Base-by-base conservation (phyloP, 2,329 filamentous ascomycete species). In the Diaporthe sp. region DNA sequence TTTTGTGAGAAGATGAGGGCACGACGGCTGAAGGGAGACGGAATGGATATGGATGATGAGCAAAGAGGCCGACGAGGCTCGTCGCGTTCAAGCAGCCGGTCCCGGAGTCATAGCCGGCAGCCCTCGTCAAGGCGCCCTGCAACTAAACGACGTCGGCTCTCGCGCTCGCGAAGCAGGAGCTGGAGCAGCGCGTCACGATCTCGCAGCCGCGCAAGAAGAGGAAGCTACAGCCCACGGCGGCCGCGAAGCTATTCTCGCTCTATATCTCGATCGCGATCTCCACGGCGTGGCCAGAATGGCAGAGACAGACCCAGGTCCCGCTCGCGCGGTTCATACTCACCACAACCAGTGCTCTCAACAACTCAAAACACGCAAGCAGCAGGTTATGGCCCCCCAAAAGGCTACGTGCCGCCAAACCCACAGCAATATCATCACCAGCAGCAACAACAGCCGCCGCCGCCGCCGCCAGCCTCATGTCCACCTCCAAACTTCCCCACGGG, bases 1-100 rank as follows among this genome's bases (percentile, higher is more conserved):
- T 97, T 98, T 79, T 97, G 94, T 81, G 88, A 94, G 78, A 94
- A 93, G 80, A 97, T 97, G 93, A 95, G 93, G 83, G 85, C 87
- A 69, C 87, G 89, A 51, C 84, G 82, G 39, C 85, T 82, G 59
- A 86, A 84, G 73, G 79, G 79, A 75, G 67, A 78, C 42, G 19
- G 76, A 7, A 65, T 73, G 62, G 78, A 77, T 7, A 76, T 78
- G n/a, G 78, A 78, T 7, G 76, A 67, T 59, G 79, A 80, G 22
- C 77, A 79, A 7, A 81, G 84, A 37, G 84, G 82, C 6, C 82
- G 84, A 5, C 86, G 86, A 3, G 77, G 75, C 12, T 84, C 85
- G 1, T 84, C 83, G 8, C 74, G 28, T 37, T 82, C 82, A 2
- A 79, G 76, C 77, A 73, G 75, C 72, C 79, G 80, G 22, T 85